A percentile compares a stretch with the other conserved stretches of the same genome.
Evolutionary conservation across 768 basidiomycete genomes (phyloP).

Genomic region (Leucosporidium creatinivorum): DNA sequence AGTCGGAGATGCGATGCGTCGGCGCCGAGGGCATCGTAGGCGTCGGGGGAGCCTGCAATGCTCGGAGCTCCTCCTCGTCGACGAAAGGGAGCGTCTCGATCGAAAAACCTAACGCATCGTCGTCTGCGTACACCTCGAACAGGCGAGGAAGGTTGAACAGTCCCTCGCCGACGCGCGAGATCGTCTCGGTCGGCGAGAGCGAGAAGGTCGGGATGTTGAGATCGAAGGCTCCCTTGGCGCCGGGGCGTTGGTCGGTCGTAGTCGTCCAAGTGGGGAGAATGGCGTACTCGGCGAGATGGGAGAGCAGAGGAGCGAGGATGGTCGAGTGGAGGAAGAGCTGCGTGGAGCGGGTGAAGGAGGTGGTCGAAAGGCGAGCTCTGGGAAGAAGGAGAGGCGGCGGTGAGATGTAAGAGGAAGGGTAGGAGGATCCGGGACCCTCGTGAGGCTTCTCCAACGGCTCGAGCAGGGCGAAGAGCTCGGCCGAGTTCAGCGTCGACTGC

Average conservation of each 20-base stretch:
- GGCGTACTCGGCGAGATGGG: slow-evolving; percentile 65
- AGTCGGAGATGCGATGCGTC: slow-evolving; percentile 42
- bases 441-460: slow-evolving; percentile 40
- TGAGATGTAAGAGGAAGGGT: slow-evolving; percentile 5
- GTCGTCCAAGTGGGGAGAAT: slow-evolving; percentile 59
- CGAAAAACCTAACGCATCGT: slow-evolving; percentile 77
- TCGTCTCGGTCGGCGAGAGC: slow-evolving; percentile 76
- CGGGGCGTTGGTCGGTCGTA: slow-evolving; percentile 48
- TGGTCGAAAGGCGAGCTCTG: slow-evolving; percentile 21
- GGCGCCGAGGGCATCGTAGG: slow-evolving; percentile 19
- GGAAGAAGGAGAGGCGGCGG: slow-evolving; percentile 19
- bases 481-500: slow-evolving; percentile 77
- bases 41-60: slow-evolving; percentile 4
- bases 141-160: slow-evolving; percentile 83
- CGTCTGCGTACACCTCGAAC: slow-evolving; percentile 88
- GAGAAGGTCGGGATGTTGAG: slow-evolving; percentile 83
- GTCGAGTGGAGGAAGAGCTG: slow-evolving; percentile 73
- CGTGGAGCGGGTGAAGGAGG: slow-evolving; percentile 47
- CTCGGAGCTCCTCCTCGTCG: slow-evolving; percentile 47
- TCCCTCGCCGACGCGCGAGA: slow-evolving; percentile 87
- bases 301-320: slow-evolving; percentile 72
- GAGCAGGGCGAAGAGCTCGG: slow-evolving; percentile 60
- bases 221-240: slow-evolving; percentile 46
- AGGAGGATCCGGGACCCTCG: slow-evolving; percentile 2
- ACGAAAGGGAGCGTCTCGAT: slow-evolving; percentile 70